phyloP scores from a whole-genome alignment of 805 yeast species.

The Spathaspora hagerdaliae region DNA sequence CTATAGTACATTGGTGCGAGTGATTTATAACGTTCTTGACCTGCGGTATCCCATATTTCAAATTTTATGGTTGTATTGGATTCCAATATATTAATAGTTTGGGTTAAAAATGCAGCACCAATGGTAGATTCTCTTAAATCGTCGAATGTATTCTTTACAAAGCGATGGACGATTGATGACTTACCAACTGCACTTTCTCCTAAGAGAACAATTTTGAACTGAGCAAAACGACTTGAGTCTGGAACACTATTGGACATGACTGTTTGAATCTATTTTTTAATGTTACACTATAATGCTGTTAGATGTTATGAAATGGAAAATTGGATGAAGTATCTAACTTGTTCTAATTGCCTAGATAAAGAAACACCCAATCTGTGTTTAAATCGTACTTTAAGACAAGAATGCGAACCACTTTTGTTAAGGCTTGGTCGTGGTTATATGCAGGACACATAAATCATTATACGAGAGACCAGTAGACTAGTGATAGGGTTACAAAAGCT shows the following conservation, averaged over 20 bases:
- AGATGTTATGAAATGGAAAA: too few species aligned
- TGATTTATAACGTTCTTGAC: slow-evolving; percentile 54
- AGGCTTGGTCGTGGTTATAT: too few species aligned
- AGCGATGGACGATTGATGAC: slow-evolving; percentile 53
- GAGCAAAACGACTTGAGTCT: slow-evolving; percentile 25
- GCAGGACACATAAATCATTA: too few species aligned
- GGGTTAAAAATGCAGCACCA: slow-evolving; percentile 81
- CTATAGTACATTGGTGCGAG: slow-evolving; percentile 45
- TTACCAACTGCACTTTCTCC: slow-evolving; percentile 87
- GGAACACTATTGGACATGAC: neutral
- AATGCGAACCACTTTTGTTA: too few species aligned
- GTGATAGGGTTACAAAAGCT: too few species aligned
- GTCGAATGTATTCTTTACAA: slow-evolving; percentile 70
- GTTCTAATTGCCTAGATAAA: too few species aligned
- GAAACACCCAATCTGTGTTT: too few species aligned
- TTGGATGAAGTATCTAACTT: too few species aligned
- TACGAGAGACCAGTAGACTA: too few species aligned
- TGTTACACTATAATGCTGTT: too few species aligned
- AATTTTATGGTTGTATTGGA: slow-evolving; percentile 54
- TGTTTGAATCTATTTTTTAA: too few species aligned
- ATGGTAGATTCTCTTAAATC: slow-evolving; percentile 75
- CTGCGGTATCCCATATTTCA: slow-evolving; percentile 95
- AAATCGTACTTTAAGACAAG: too few species aligned
- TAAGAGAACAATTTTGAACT: slow-evolving; percentile 62
- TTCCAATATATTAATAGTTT: slow-evolving; percentile 53